These are phyloP conservation scores for Zymoseptoria crescenta DNA, from an alignment of 2,329 filamentous ascomycete genomes.

Conservation along the genomic window DNA sequence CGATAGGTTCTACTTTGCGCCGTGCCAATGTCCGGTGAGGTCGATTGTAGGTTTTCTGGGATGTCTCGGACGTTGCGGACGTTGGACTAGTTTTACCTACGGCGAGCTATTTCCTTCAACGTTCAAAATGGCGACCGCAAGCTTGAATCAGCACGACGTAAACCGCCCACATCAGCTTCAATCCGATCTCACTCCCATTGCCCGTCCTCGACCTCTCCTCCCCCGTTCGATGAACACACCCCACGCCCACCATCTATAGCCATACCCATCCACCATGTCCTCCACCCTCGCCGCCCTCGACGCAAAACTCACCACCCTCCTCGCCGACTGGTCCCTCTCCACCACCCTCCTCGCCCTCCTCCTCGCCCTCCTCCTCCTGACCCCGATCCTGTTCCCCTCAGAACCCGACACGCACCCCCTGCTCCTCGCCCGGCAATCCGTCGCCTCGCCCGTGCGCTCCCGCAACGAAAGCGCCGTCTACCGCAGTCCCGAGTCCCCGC, in stretches of 20 bases:
- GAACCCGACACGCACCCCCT: conserved; percentile 91
- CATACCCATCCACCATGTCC: conserved; percentile 6
- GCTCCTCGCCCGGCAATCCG: conserved; percentile 76
- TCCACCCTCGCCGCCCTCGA: conserved; percentile 47
- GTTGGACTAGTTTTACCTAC: too few species aligned
- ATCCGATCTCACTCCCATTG: background rate
- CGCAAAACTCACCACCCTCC: conserved; percentile 57
- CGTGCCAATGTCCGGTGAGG: background rate
- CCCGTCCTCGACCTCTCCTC: background rate
- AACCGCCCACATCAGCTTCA: background rate
- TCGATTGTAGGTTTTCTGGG: background rate
- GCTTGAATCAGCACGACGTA: too few species aligned
- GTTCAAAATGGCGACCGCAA: background rate
- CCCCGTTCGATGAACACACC: background rate
- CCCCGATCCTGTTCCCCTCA: conserved; percentile 60
- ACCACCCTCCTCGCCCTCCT: conserved; percentile 63
- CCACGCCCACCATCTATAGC: background rate
- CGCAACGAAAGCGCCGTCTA: conserved; percentile 80
- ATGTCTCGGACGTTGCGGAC: background rate
- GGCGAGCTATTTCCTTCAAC: background rate
- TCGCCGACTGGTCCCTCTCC: conserved; percentile 75
- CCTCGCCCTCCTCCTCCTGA: conserved; percentile 60
- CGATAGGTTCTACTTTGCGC: background rate
- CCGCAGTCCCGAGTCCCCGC: conserved; percentile 73
- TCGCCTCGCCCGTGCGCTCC: conserved; percentile 69